Conservation (phyloP, 2,329 filamentous ascomycete genomes). For the Apiospora koreana region DNA sequence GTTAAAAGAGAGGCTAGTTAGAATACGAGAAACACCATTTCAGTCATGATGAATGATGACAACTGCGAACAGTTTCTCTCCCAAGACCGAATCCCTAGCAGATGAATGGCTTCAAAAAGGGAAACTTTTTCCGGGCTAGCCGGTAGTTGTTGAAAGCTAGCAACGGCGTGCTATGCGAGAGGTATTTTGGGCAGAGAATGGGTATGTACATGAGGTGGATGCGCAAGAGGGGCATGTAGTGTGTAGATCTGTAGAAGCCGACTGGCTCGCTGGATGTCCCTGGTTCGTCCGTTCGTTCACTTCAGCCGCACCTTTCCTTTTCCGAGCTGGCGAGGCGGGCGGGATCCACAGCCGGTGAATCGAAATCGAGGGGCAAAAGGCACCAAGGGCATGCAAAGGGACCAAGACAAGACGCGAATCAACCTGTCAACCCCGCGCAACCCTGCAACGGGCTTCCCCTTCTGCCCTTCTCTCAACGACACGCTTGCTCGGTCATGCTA, state of each 20-base stretch:
- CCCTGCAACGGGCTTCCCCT: not conserved
- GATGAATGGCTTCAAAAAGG: not conserved
- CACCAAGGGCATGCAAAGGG: too few relatives aligned
- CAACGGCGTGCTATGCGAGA: not conserved
- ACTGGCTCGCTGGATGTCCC: not conserved
- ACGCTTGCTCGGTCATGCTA: not conserved
- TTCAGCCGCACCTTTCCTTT: not conserved
- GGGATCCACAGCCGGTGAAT: not conserved
- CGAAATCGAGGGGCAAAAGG: not conserved
- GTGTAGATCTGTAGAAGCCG: not conserved
- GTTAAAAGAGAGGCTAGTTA: not conserved
- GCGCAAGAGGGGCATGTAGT: not conserved
- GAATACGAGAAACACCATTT: not conserved
- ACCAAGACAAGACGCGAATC: not conserved
- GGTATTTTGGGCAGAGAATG: not conserved
- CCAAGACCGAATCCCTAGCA: not conserved
- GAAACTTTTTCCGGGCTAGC: not conserved
- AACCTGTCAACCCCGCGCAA: not conserved
- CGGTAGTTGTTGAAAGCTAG: not conserved
- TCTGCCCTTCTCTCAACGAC: not conserved
- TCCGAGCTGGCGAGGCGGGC: not conserved
- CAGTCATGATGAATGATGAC: not conserved
- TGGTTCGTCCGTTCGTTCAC: not conserved
- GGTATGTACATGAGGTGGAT: not conserved
- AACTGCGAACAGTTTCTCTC: not conserved